Evolutionary conservation across 2,329 filamentous ascomycete species (phyloP).

Genomic region (Epichloe uncinata): DNA sequence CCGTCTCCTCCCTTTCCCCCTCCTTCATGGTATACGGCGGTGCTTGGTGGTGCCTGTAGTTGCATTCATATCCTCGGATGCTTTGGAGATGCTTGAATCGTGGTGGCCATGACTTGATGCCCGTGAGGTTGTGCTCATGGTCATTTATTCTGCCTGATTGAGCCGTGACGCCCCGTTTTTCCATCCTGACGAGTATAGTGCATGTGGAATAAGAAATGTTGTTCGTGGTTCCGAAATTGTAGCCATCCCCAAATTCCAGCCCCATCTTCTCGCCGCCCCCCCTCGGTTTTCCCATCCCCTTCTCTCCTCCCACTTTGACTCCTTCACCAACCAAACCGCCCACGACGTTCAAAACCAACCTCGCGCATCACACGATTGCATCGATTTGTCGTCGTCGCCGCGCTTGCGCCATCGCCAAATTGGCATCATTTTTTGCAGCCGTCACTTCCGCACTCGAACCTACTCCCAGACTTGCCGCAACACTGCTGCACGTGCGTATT

Average conservation of each 20-base stretch:
- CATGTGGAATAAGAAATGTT: constrained; percentile 7
- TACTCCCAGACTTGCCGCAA: constrained; percentile 10
- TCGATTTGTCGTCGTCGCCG: constrained; percentile 25
- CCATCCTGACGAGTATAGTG: constrained; percentile 7
- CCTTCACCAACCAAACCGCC: constrained; percentile 22
- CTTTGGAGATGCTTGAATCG: constrained; percentile 3
- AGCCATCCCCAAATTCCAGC: constrained; percentile 15
- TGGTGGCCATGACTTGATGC: constrained; percentile 6
- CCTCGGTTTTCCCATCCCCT: constrained; percentile 11
- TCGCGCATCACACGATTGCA: constrained; percentile 19
- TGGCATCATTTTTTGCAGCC: constrained; percentile 21
- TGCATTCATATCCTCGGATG: background rate
- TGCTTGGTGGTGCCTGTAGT: background rate
- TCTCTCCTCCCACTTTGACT: constrained; percentile 14
- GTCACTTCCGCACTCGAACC: constrained; percentile 17
- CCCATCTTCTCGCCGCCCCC: constrained; percentile 9
- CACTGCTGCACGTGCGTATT: constrained; percentile 12
- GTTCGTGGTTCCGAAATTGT: constrained; percentile 10
- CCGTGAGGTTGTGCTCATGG: constrained; percentile 2
- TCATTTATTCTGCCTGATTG: constrained; percentile 7
- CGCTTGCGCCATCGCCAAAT: constrained; percentile 24
- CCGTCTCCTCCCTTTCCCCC: background rate
- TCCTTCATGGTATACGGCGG: background rate
- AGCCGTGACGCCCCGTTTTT: constrained; percentile 10
- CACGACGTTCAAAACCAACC: constrained; percentile 17